phyloP scores from a whole-genome alignment of 73 alveolate species.

The Diophrys appendiculata region DNA sequence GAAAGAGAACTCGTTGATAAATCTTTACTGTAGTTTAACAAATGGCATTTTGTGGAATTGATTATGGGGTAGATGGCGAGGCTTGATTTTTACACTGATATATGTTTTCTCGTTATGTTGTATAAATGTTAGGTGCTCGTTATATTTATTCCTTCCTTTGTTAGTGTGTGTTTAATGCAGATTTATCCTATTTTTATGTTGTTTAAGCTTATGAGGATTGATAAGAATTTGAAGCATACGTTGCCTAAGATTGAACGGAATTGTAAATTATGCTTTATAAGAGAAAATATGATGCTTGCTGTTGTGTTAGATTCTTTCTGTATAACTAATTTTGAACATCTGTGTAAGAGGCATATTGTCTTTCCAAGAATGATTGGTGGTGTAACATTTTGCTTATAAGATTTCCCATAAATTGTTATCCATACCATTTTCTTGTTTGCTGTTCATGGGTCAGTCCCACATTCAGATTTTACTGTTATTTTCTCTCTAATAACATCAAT shows the following conservation, averaged over 20 bases:
- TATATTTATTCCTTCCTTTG: neutral
- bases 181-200: conserved; percentile 9
- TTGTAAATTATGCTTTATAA: conserved; percentile 1
- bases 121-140: neutral
- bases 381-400: neutral
- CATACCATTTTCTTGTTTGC: conserved; percentile 1
- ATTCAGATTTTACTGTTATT: neutral
- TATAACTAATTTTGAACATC: neutral
- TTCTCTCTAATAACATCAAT: neutral
- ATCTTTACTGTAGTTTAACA: neutral
- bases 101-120: neutral
- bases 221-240: neutral
- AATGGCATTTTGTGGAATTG: conserved; percentile 6
- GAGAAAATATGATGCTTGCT: conserved; percentile 13
- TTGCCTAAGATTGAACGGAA: conserved; percentile 12
- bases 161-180: neutral
- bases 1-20: neutral
- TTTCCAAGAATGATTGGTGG: conserved; percentile 1
- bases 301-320: conserved; percentile 5
- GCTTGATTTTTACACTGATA: conserved; percentile 8
- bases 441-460: neutral
- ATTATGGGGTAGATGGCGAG: conserved; percentile 10
- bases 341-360: neutral
- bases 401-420: neutral
- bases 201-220: neutral